Evolutionary conservation across 345 rosid species (phyloP).

Genomic region (Noccaea bulbosa): DNA sequence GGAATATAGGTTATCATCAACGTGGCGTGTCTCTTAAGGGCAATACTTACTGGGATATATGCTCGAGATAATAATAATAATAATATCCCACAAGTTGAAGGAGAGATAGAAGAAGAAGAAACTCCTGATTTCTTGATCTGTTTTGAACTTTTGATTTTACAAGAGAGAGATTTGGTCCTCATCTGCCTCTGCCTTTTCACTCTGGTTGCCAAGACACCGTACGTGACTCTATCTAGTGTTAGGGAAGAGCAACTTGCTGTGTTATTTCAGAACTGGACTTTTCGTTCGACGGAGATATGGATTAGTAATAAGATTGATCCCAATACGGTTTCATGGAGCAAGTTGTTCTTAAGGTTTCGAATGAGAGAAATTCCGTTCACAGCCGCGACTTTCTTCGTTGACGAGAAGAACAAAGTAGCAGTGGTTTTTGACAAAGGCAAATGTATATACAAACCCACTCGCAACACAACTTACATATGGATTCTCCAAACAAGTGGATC

Average conservation of each 20-base stretch:
- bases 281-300: neutral
- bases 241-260: constrained; percentile 4
- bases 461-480: neutral
- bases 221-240: neutral
- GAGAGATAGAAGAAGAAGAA: neutral
- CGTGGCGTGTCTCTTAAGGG: constrained; percentile 10
- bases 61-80: neutral
- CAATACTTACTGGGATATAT: neutral
- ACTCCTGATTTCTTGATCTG: neutral
- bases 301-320: constrained; percentile 3
- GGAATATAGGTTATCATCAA: fast-evolving
- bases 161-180: neutral
- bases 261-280: neutral
- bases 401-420: neutral
- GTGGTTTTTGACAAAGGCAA: neutral
- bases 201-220: neutral
- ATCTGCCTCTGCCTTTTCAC: neutral
- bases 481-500: neutral
- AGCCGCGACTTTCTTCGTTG: neutral
- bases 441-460: neutral
- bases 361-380: neutral
- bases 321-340: constrained; percentile 2
- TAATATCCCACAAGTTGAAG: no score
- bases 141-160: constrained; percentile 28
- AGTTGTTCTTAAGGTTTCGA: neutral